phyloP scores from a whole-genome alignment of 192 early-diverging fungal species.

The Entomortierella chlamydospora region DNA sequence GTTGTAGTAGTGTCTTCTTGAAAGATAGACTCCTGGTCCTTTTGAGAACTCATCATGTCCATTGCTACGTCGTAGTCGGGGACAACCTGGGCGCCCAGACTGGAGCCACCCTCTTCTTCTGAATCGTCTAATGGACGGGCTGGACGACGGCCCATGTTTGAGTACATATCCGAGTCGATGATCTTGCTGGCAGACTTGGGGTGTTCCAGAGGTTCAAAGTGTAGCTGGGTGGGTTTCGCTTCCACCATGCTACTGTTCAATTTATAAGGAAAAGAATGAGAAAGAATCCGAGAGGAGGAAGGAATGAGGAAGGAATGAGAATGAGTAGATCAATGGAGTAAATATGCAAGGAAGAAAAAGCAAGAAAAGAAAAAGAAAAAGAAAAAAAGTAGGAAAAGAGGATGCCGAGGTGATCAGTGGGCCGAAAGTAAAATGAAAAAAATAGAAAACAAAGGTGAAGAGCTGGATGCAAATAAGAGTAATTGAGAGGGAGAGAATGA shows the following conservation, averaged over 20 bases:
- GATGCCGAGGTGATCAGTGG: no score
- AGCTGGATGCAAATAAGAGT: neutral
- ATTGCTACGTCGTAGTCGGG: neutral
- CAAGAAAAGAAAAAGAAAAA: neutral
- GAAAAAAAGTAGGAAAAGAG: no score
- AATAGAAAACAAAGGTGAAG: no score
- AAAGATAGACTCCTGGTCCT: no score
- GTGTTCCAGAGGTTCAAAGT: conserved; percentile 17
- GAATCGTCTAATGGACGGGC: conserved; percentile 28
- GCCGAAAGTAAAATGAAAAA: neutral
- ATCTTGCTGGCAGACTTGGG: neutral
- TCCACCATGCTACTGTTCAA: conserved; percentile 5
- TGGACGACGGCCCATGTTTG: neutral
- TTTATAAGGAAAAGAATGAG: neutral
- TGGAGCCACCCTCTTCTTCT: conserved; percentile 4
- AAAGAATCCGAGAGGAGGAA: neutral
- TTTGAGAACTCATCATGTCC: no score
- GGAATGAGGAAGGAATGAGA: neutral
- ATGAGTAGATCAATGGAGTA: neutral
- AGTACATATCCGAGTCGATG: conserved; percentile 16
- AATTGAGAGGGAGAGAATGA: neutral
- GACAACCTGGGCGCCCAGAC: neutral
- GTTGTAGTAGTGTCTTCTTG: conserved; percentile 24
- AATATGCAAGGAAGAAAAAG: neutral
- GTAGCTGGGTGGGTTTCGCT: conserved; percentile 6